phyloP scores from a whole-genome alignment of 805 yeast genomes.

The Candida jianshihensis region DNA sequence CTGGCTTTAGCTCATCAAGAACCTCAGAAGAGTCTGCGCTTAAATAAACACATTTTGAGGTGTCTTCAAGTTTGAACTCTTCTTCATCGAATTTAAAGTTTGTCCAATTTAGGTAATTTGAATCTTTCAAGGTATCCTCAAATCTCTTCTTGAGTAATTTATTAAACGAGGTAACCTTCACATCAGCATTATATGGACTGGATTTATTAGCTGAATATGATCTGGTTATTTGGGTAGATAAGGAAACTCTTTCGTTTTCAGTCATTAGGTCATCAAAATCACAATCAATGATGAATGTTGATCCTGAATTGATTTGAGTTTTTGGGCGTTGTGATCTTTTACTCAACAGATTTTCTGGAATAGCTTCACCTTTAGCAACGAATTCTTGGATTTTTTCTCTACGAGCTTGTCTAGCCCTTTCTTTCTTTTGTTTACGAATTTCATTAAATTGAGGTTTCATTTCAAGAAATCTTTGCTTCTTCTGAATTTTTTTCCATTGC shows the following conservation, averaged over 20 bases:
- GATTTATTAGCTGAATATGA: constrained; percentile 73
- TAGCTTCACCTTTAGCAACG: constrained; percentile 31
- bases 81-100: constrained; percentile 43
- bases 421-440: constrained; percentile 48
- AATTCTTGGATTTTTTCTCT: constrained; percentile 30
- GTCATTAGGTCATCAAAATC: constrained; percentile 87
- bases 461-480: constrained; percentile 51
- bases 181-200: constrained; percentile 47
- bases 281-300: constrained; percentile 73
- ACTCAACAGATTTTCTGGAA: constrained; percentile 32
- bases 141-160: constrained; percentile 63
- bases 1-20: constrained; percentile 55
- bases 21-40: constrained; percentile 83
- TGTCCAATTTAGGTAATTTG: constrained; percentile 61
- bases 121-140: constrained; percentile 46
- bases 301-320: constrained; percentile 42
- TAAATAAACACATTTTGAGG: constrained; percentile 51
- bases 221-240: constrained; percentile 75
- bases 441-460: constrained; percentile 54
- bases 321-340: constrained; percentile 29
- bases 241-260: constrained; percentile 58
- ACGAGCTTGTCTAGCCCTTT: constrained; percentile 33
- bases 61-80: constrained; percentile 24
- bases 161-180: constrained; percentile 59
- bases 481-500: constrained; percentile 73